Conservation (phyloP, 306 rosid genomes). For the Canavalia ensiformis region DNA sequence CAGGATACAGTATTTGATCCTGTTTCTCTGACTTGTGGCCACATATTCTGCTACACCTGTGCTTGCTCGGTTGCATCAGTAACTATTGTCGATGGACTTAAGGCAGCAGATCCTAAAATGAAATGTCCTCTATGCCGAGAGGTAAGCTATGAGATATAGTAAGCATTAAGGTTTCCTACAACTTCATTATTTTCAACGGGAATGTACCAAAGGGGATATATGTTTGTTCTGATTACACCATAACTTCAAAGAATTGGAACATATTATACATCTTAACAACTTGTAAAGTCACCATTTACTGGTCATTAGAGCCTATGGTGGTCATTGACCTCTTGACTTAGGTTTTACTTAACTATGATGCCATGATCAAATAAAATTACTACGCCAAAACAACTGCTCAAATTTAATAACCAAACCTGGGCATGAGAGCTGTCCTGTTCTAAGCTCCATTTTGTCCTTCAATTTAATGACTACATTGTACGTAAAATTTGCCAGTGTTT, state of each 20-base stretch:
- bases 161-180: neutral
- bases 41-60: slow-evolving; percentile 88
- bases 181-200: neutral
- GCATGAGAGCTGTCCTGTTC: slow-evolving; percentile 6
- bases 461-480: neutral
- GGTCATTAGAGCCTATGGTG: slow-evolving; percentile 20
- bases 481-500: neutral
- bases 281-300: slow-evolving; percentile 6
- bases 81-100: slow-evolving; percentile 77
- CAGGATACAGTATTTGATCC: slow-evolving; percentile 98
- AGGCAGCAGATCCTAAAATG: slow-evolving; percentile 60
- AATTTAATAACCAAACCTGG: slow-evolving; percentile 4
- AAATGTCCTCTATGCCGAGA: slow-evolving; percentile 92
- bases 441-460: slow-evolving; percentile 10
- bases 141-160: slow-evolving; percentile 54
- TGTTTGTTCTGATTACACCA: neutral
- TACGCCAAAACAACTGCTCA: slow-evolving; percentile 21
- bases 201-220: neutral
- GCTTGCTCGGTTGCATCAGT: slow-evolving; percentile 92
- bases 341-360: neutral
- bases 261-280: slow-evolving; percentile 15
- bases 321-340: slow-evolving; percentile 12
- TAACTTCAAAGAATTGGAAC: neutral
- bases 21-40: slow-evolving; percentile 87
- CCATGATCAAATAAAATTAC: slow-evolving; percentile 12